phyloP scores from a whole-genome alignment of 1,139 yeast species.

The Debaryomyces udenii region DNA sequence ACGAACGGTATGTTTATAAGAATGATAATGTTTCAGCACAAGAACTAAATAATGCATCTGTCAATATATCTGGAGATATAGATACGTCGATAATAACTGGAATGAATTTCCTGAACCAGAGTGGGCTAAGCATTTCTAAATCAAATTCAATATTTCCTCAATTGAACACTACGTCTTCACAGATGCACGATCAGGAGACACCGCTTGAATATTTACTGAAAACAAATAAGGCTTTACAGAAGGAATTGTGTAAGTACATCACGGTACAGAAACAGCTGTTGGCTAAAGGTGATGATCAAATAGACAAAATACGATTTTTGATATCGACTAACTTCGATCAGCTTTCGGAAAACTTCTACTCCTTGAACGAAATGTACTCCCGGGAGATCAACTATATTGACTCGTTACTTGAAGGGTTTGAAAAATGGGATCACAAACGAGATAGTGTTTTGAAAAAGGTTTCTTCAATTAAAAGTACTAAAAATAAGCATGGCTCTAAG shows the following conservation, averaged over 20 bases:
- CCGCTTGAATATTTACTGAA: conserved; percentile 18
- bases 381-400: conserved; percentile 38
- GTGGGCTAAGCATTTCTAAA: not conserved
- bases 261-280: conserved; percentile 26
- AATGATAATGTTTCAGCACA: not conserved
- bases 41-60: not conserved
- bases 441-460: conserved; percentile 37
- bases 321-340: conserved; percentile 34
- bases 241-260: conserved; percentile 27
- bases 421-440: conserved; percentile 49
- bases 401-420: conserved; percentile 36
- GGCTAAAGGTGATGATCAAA: conserved; percentile 34
- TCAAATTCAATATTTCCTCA: conserved; percentile 1
- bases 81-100: conserved; percentile 4
- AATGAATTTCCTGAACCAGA: conserved; percentile 5
- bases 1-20: not conserved
- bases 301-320: conserved; percentile 31
- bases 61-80: not conserved
- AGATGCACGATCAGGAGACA: conserved; percentile 10
- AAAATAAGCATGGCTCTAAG: conserved; percentile 49
- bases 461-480: conserved; percentile 42
- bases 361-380: conserved; percentile 53
- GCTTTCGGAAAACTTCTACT: conserved; percentile 46
- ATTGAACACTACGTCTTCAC: not conserved
- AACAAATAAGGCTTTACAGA: conserved; percentile 20